phyloP scores from a whole-genome alignment of 2,329 filamentous ascomycete species.

The Aspergillus clavatus region DNA sequence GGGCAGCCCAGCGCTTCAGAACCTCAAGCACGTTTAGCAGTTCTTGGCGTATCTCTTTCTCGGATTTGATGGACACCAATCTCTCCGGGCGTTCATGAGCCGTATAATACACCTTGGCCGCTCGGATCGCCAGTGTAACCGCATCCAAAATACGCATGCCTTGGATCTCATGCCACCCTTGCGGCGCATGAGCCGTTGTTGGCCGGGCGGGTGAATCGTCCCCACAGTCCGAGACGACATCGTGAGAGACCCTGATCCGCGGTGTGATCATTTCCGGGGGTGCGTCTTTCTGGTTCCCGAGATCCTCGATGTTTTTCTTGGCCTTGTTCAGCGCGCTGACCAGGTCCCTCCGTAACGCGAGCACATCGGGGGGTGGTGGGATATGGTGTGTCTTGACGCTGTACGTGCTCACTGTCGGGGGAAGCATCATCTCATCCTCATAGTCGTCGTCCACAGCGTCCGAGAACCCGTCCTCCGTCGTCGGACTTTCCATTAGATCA shows the following conservation, averaged over 20 bases:
- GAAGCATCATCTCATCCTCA: slow-evolving; percentile 72
- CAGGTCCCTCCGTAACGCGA: slow-evolving; percentile 68
- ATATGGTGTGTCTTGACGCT: slow-evolving; percentile 76
- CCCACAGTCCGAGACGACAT: slow-evolving; percentile 37
- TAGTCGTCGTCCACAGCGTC: slow-evolving; percentile 48
- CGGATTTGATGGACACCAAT: slow-evolving; percentile 79
- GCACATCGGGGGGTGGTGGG: slow-evolving; percentile 76
- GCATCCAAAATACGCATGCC: slow-evolving; percentile 90
- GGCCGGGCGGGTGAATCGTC: slow-evolving; percentile 32
- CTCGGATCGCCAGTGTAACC: slow-evolving; percentile 89
- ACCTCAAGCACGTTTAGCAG: slow-evolving; percentile 83
- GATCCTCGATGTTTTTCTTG: slow-evolving; percentile 57
- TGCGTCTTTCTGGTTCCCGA: slow-evolving; percentile 27
- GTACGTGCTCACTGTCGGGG: slow-evolving; percentile 96
- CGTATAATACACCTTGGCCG: slow-evolving; percentile 95
- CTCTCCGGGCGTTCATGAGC: slow-evolving; percentile 82
- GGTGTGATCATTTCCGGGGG: slow-evolving; percentile 25
- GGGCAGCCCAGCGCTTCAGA: slow-evolving; percentile 82
- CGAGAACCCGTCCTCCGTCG: slow-evolving; percentile 31
- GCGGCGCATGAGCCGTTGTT: slow-evolving; percentile 33
- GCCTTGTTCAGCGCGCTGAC: slow-evolving; percentile 66
- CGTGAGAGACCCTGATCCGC: slow-evolving; percentile 29
- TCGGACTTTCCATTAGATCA: slow-evolving; percentile 50
- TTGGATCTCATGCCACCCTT: slow-evolving; percentile 79
- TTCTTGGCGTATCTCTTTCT: slow-evolving; percentile 78